Base-by-base conservation (phyloP, 2,329 filamentous ascomycete genomes). In the Onygenales sp. region DNA sequence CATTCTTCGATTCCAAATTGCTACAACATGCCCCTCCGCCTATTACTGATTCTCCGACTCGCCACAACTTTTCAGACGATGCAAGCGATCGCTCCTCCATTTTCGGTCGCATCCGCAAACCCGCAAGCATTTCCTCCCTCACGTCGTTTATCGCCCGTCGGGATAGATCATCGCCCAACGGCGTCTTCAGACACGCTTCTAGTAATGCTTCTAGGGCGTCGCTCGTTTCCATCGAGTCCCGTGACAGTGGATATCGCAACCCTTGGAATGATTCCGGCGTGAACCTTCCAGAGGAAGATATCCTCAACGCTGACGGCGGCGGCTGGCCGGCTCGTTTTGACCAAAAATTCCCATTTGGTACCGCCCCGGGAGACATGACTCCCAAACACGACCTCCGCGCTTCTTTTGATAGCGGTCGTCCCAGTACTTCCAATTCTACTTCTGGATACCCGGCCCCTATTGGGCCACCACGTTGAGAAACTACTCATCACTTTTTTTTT, bases 181-280 rank as follows among this genome's bases (percentile, higher is more conserved):
- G 86, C 42, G 85, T 97, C 68, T 96, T 96, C 80, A 96, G 95
- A 74, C 85, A 86, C 61, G 91, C 91, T 56, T 91, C 87, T 27
- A 87, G 77, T 74, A 92, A 92, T 64, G 87, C 88, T 52, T 96
- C 92, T 60, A 96, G 95, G 74, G 93, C 92, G 48, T 96, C 92
- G 36, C 83, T 97, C 61, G 91, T 95, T 62, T 95, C 90, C 58
- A 91, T 96, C 70, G 92, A 97, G 73, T 96, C 91, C 48, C 90
- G 90, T 37, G 87, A 92, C 67, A 95, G 90, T 75, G 89, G 89
- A 61, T 94, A 95, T 70, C 87, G 91, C 71, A 95, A 96, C 73
- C 91, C 91, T 57, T 97, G 92, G 92, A 96, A 96, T 69, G 92
- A 97, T 70, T 95, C 89, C 66, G 92, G 91, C 63, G 90, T 96